A percentile compares a stretch with the other conserved stretches of the same genome.
phyloP scores from a whole-genome alignment of 345 rosid genomes.

The Moricandia moricandioides region DNA sequence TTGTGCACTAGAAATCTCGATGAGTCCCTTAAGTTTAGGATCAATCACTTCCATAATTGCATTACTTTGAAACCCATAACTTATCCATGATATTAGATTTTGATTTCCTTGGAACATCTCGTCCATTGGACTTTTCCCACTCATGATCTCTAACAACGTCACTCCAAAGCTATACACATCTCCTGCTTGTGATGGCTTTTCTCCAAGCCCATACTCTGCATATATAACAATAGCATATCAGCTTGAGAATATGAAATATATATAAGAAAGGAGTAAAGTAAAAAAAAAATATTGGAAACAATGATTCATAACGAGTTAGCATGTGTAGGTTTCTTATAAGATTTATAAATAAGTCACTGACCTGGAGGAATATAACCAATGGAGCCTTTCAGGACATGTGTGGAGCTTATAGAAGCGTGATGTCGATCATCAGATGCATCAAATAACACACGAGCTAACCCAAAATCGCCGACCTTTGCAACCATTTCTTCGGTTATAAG shows the following conservation, averaged over 20 bases:
- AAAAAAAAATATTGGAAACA: not conserved
- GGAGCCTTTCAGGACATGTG: conserved; percentile 46
- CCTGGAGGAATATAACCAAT: conserved; percentile 62
- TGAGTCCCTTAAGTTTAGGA: conserved; percentile 37
- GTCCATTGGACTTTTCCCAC: conserved; percentile 45
- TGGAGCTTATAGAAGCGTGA: conserved; percentile 40
- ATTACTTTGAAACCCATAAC: conserved; percentile 20
- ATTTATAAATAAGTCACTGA: conserved; percentile 3
- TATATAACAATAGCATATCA: not conserved
- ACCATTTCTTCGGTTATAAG: conserved; percentile 47
- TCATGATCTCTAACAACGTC: conserved; percentile 43
- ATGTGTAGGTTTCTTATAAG: not conserved
- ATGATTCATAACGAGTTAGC: not conserved
- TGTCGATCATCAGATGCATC: conserved; percentile 26
- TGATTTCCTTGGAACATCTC: conserved; percentile 41
- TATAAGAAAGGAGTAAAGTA: not conserved
- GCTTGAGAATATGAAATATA: not conserved
- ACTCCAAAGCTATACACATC: conserved; percentile 46
- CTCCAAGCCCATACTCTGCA: conserved; percentile 55
- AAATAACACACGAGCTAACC: conserved; percentile 43
- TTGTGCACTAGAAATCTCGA: conserved; percentile 27
- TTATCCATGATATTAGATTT: conserved; percentile 40
- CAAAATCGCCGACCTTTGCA: conserved; percentile 58
- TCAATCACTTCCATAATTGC: conserved; percentile 35
- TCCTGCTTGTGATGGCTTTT: conserved; percentile 47